Percentiles rank a stretch among this genome's conserved stretches.
Conservation (phyloP, 768 basidiomycete genomes). For the Hygrocybe punicea region DNA sequence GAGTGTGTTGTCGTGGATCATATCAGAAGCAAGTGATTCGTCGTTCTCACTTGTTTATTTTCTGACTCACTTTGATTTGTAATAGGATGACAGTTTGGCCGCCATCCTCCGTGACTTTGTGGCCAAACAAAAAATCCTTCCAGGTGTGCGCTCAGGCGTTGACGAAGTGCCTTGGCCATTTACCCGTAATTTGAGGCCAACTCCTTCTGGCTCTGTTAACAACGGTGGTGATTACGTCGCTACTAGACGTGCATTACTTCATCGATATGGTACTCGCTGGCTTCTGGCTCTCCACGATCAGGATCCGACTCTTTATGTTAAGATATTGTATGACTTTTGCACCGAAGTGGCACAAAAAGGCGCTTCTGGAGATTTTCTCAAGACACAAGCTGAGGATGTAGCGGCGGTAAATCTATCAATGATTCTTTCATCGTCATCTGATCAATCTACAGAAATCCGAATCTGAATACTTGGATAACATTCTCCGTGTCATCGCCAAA, state of each 20-base stretch:
- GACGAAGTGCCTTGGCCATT: constrained; percentile 58
- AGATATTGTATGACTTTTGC: constrained; percentile 52
- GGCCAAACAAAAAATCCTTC: constrained; percentile 53
- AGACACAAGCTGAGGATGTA: constrained; percentile 2
- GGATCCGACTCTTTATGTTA: constrained; percentile 51
- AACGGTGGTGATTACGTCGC: constrained; percentile 73
- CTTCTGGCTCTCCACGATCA: constrained; percentile 64
- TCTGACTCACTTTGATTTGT: constrained; percentile 1
- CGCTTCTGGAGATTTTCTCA: constrained; percentile 10
- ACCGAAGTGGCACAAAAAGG: constrained; percentile 40
- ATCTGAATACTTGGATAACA: constrained; percentile 36
- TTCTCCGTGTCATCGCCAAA: constrained; percentile 52
- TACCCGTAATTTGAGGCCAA: constrained; percentile 34
- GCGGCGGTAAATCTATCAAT: constrained; percentile 13
- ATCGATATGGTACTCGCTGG: constrained; percentile 64
- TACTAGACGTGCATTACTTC: constrained; percentile 50
- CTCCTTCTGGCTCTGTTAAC: constrained; percentile 40
- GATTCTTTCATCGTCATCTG: neutral
- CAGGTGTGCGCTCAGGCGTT: constrained; percentile 54
- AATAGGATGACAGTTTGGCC: constrained; percentile 64
- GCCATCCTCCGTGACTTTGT: constrained; percentile 66
- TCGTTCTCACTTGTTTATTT: neutral
- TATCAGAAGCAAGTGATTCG: constrained; percentile 54
- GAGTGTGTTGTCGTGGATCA: constrained; percentile 63
- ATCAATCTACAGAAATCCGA: constrained; percentile 12